These are phyloP conservation scores for Chiua virens DNA, from an alignment of 768 basidiomycete genomes.

Conservation along the genomic window DNA sequence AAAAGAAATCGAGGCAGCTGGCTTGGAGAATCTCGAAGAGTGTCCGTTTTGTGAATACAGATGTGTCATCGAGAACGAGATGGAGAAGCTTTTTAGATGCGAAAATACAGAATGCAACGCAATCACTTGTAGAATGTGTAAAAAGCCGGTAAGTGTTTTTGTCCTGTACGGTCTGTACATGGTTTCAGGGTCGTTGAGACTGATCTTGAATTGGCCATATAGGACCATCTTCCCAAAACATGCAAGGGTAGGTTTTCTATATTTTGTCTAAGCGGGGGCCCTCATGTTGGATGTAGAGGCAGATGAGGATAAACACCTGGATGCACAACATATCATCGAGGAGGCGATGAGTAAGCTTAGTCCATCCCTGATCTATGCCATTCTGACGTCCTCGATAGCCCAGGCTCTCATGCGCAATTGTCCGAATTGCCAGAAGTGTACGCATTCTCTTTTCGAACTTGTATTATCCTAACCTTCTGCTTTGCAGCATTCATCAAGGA, in stretches of 20 bases:
- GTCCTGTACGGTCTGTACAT: background rate
- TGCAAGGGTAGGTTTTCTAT: constrained; percentile 57
- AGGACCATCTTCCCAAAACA: constrained; percentile 82
- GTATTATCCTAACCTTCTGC: background rate
- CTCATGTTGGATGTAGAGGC: constrained; percentile 47
- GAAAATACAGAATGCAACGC: constrained; percentile 66
- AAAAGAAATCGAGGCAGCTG: constrained; percentile 78
- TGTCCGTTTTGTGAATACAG: constrained; percentile 92
- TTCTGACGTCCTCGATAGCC: constrained; percentile 40
- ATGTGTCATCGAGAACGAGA: constrained; percentile 67
- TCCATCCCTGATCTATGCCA: constrained; percentile 2
- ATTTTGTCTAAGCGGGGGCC: background rate
- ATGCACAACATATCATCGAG: constrained; percentile 77
- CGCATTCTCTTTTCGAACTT: background rate
- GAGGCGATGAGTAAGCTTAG: constrained; percentile 82
- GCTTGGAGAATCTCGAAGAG: constrained; percentile 77
- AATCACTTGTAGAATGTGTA: constrained; percentile 79
- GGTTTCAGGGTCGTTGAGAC: background rate
- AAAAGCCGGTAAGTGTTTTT: constrained; percentile 54
- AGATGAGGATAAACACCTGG: constrained; percentile 71
- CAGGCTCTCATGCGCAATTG: constrained; percentile 85
- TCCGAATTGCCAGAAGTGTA: constrained; percentile 82
- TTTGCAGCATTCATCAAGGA: constrained; percentile 78
- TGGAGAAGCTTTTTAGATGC: constrained; percentile 61
- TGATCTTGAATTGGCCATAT: constrained; percentile 4